These are phyloP conservation scores for Sarcodon aspratus DNA, from an alignment of 768 basidiomycete species.

Conservation along the genomic window DNA sequence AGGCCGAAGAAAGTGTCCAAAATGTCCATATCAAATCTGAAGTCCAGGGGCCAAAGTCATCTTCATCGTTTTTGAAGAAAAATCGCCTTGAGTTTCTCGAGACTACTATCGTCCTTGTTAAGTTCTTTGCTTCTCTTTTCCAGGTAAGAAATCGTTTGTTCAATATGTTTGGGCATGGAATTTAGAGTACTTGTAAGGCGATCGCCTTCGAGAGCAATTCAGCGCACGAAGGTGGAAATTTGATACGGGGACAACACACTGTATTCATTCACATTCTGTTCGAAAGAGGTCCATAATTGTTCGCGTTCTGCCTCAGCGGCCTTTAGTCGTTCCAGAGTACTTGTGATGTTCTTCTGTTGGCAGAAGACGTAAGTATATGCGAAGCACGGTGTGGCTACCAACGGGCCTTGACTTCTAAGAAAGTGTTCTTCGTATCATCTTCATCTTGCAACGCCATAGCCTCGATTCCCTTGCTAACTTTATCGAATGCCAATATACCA, in stretches of 20 bases:
- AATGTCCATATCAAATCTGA: too few relatives aligned
- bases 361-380: constrained; percentile 1
- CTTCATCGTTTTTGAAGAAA: too few relatives aligned
- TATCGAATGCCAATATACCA: constrained; percentile 43
- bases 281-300: constrained; percentile 37
- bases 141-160: constrained; percentile 35
- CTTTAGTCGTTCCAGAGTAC: constrained; percentile 32
- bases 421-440: constrained; percentile 27
- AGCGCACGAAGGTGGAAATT: neutral
- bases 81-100: neutral
- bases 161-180: constrained; percentile 37
- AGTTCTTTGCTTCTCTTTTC: constrained; percentile 43
- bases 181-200: constrained; percentile 29
- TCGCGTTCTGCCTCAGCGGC: constrained; percentile 37
- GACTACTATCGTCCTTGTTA: constrained; percentile 12
- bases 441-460: constrained; percentile 29
- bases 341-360: constrained; percentile 29
- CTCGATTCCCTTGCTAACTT: constrained; percentile 44
- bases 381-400: neutral
- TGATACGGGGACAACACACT: too few relatives aligned
- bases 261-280: constrained; percentile 28
- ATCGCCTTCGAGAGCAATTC: constrained; percentile 22
- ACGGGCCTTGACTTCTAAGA: constrained; percentile 33
- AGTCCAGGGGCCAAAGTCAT: too few relatives aligned
- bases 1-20: too few relatives aligned